Evolutionary conservation across 169 alveolate species (phyloP).

Genomic region (Plasmodium relictum): DNA sequence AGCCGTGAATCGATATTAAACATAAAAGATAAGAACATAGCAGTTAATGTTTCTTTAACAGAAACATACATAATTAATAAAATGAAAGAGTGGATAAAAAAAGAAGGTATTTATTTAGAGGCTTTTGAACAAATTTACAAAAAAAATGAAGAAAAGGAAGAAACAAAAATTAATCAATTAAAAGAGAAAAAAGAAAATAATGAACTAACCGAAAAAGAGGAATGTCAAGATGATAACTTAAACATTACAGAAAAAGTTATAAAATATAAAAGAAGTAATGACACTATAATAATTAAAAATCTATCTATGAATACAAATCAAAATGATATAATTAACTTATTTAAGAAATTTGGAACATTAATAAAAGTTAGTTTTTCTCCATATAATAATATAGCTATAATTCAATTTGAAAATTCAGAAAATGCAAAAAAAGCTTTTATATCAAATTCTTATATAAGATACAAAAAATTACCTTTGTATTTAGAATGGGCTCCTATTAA

Average conservation of each 20-base stretch:
- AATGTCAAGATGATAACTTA: constrained; percentile 23
- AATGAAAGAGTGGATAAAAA: constrained; percentile 95
- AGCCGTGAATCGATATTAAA: constrained; percentile 90
- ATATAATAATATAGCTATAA: constrained; percentile 91
- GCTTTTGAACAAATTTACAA: constrained; percentile 84
- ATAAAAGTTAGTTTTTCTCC: constrained; percentile 91
- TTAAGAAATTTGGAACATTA: constrained; percentile 90
- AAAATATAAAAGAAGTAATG: constrained; percentile 76
- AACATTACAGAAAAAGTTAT: constrained; percentile 24
- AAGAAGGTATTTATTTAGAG: constrained; percentile 92
- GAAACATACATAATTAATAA: constrained; percentile 95
- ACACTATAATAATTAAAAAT: constrained; percentile 84
- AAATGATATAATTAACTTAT: constrained; percentile 87
- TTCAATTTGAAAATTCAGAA: constrained; percentile 87
- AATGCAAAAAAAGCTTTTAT: constrained; percentile 92
- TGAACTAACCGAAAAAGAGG: constrained; percentile 13
- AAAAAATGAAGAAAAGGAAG: constrained; percentile 71
- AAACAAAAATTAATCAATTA: neutral
- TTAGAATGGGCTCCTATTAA: constrained; percentile 94
- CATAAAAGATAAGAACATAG: constrained; percentile 87
- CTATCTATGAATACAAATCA: constrained; percentile 82
- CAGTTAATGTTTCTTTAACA: constrained; percentile 92
- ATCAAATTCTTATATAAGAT: constrained; percentile 89
- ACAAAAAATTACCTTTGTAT: constrained; percentile 90
- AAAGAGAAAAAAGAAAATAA: neutral